These are phyloP conservation scores for Dothideomycetes sp. DNA, from an alignment of 2,329 filamentous ascomycete genomes.

Conservation along the genomic window DNA sequence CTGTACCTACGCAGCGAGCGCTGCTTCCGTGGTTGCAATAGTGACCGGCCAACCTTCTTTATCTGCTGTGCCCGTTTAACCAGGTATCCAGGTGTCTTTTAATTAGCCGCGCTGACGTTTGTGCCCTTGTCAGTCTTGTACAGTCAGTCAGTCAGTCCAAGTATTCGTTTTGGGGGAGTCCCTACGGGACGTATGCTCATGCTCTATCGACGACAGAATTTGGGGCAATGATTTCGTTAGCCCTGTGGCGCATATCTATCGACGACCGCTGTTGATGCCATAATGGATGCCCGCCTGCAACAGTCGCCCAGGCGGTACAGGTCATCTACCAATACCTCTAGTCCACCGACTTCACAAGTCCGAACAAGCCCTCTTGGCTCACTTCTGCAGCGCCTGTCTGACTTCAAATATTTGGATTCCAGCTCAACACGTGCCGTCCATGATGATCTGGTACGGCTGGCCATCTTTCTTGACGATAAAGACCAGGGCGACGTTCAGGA, in stretches of 20 bases:
- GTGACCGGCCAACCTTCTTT: too few relatives aligned
- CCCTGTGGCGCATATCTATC: constrained; percentile 6
- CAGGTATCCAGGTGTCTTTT: too few relatives aligned
- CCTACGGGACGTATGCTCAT: too few relatives aligned
- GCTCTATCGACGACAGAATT: too few relatives aligned
- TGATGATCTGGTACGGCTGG: constrained; percentile 11
- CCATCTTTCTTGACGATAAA: constrained; percentile 8
- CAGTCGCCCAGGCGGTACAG: constrained; percentile 12
- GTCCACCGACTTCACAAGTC: constrained; percentile 11
- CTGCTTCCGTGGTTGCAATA: too few relatives aligned
- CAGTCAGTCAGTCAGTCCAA: too few relatives aligned
- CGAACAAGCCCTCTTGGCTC: constrained; percentile 12
- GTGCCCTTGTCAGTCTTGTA: too few relatives aligned
- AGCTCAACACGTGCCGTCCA: constrained; percentile 9
- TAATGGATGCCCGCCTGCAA: constrained; percentile 7
- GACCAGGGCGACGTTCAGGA: constrained; percentile 42
- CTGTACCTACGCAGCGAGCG: too few relatives aligned
- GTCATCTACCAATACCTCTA: constrained; percentile 15
- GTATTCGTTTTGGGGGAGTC: too few relatives aligned
- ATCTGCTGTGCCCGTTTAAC: too few relatives aligned
- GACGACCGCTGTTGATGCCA: constrained; percentile 8
- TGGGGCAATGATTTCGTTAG: constrained; percentile 12
- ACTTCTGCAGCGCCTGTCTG: constrained; percentile 13
- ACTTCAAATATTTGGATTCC: not conserved
- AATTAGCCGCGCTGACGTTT: too few relatives aligned